These are phyloP conservation scores for Xylariomycetidae sp. DNA, from an alignment of 2,329 filamentous ascomycete species.

Conservation along the genomic window DNA sequence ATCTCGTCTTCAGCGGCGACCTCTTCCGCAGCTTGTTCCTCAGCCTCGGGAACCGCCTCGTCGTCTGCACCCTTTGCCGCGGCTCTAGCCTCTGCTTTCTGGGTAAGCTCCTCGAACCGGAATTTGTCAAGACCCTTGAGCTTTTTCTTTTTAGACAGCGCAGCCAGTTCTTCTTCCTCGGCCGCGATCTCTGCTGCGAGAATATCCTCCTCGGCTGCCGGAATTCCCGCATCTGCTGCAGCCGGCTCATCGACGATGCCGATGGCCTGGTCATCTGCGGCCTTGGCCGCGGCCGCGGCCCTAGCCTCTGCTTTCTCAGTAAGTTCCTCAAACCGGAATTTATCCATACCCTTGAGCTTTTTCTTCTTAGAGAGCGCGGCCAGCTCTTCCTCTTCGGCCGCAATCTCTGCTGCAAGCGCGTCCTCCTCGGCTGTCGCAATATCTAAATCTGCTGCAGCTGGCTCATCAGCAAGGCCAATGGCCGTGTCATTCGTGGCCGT, in stretches of 20 bases:
- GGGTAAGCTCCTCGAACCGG: constrained; percentile 10
- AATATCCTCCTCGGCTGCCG: no score
- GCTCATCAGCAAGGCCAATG: constrained; percentile 12
- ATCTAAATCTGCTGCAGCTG: no score
- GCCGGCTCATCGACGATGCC: no score
- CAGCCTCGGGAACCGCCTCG: no score
- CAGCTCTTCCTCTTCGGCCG: constrained; percentile 16
- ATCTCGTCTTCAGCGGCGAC: no score
- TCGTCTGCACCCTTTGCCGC: constrained; percentile 7
- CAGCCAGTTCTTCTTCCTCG: constrained; percentile 15
- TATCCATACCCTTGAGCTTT: constrained; percentile 7
- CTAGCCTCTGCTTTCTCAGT: constrained; percentile 16
- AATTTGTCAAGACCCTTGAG: constrained; percentile 8
- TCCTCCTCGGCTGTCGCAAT: constrained; percentile 14
- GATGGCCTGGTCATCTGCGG: constrained; percentile 9
- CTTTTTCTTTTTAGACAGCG: constrained; percentile 9
- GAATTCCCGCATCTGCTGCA: constrained; percentile 16
- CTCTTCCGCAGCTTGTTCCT: constrained; percentile 10
- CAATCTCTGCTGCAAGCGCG: no score
- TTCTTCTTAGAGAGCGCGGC: constrained; percentile 10
- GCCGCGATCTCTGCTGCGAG: no score
- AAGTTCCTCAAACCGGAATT: constrained; percentile 9
- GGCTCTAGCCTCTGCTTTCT: constrained; percentile 13
- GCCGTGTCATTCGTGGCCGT: no score
- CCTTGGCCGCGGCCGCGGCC: constrained; percentile 6